Base-by-base conservation (phyloP, 768 basidiomycete genomes). In the Rhizopogon salebrosus region DNA sequence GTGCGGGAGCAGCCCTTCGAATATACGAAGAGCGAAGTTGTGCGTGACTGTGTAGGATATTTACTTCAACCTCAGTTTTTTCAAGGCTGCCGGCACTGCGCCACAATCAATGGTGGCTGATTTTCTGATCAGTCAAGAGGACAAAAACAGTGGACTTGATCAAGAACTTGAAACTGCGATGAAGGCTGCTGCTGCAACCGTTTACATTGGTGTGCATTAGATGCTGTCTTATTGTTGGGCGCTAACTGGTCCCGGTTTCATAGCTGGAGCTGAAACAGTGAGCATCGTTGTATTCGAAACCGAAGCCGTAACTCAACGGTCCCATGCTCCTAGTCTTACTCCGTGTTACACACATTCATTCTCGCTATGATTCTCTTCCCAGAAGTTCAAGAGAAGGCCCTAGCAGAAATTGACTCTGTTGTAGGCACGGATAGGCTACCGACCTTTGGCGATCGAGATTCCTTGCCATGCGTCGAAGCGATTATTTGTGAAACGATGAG, bases 311-410 rank as follows among this genome's bases (percentile, higher is more conserved):
- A 24, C 16, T 37, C 1, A 35, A 49, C 4, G 6, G 5, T 6
- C 11, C 14, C 29, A 20, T 31, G 24, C 48, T 20, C 20, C 3
- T 29, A 57, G 56, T 50, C 52, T 3, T 8, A 39, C 14, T 27
- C 56, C 3, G 29, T 27, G 9, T 45, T 57, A 29, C 31, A 43
- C 10, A 54, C 41, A 1, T 35, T 57, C 7, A 34, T 48, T 18
- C 20, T 55, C 4, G 51, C 39, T 7, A 41, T 55, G 51, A 16
- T 52, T 13, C 46, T 57, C 36, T 16, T 51, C 24, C 57, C 54
- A 9, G 43, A 55, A 11, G 45, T 57, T 31, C 57, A 55, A 39
- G 36, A 36, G 7, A 51, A 27, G 34, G 41, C 20, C 26, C 50
- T 39, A 22, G 54, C 43, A 4, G 50, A 57, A n/a, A 36, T 57